These are phyloP conservation scores for Eimeria necatrix DNA, from an alignment of 169 alveolate species.

Conservation along the genomic window DNA sequence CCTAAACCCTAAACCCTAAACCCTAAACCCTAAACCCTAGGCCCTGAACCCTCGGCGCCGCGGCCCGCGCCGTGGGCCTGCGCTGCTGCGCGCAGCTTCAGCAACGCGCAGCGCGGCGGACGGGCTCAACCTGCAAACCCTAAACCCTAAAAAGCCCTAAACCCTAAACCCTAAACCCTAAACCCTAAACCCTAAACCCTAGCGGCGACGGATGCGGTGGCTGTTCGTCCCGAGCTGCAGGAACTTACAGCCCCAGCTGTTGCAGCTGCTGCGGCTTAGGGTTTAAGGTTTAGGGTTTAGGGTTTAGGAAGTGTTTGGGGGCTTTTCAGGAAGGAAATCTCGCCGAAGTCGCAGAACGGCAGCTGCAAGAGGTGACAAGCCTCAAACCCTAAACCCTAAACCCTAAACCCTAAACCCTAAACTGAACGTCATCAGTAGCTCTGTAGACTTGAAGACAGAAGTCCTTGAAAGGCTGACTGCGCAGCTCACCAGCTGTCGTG, in stretches of 20 bases:
- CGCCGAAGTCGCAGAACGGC: slow-evolving; percentile 42
- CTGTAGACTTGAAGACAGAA: neutral
- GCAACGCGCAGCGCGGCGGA: no score
- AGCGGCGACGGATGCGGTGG: neutral
- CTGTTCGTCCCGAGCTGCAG: neutral
- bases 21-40: neutral
- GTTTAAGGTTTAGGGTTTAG: slow-evolving; percentile 53
- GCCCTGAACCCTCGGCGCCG: neutral
- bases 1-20: slow-evolving; percentile 60
- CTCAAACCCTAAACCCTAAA: slow-evolving; percentile 44
- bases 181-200: slow-evolving; percentile 14
- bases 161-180: neutral
- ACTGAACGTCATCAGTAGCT: neutral
- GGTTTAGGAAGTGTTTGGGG: slow-evolving; percentile 1
- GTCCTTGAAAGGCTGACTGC: neutral
- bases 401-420: neutral
- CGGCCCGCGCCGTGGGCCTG: no score
- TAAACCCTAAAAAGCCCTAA: neutral
- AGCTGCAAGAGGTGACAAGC: slow-evolving; percentile 33
- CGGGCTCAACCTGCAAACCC: no score
- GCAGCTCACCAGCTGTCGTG: no score
- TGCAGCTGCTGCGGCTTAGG: neutral
- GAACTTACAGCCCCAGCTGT: neutral
- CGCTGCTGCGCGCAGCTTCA: no score
- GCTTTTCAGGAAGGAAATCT: slow-evolving; percentile 29